phyloP scores from a whole-genome alignment of 192 early-diverging fungal genomes.

The Chytriomyces hyalinus region DNA sequence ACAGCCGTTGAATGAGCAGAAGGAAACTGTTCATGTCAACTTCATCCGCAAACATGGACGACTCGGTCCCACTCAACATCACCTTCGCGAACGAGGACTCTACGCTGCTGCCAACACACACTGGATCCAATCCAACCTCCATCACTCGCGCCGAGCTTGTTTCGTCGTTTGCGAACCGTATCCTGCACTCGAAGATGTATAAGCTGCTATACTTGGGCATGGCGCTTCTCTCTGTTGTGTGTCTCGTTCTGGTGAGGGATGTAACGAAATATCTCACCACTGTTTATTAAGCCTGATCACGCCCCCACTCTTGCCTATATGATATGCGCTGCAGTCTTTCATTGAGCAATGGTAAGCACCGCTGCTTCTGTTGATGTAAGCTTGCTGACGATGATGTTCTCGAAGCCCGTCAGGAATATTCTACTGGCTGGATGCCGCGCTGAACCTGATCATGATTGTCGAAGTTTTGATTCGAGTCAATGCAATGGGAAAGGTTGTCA shows the following conservation, averaged over 20 bases:
- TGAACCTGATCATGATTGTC: constrained; percentile 38
- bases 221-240: constrained; percentile 53
- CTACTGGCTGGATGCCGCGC: constrained; percentile 29
- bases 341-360: constrained; percentile 29
- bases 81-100: too few relatives aligned
- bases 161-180: constrained; percentile 61
- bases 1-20: too few relatives aligned
- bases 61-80: too few relatives aligned
- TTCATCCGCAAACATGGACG: too few relatives aligned
- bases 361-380: background rate
- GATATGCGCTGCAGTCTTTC: constrained; percentile 15
- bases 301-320: background rate
- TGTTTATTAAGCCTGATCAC: background rate
- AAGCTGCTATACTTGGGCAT: constrained; percentile 58
- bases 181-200: constrained; percentile 65
- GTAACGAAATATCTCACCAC: background rate
- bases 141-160: constrained; percentile 50
- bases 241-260: constrained; percentile 47
- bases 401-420: constrained; percentile 28
- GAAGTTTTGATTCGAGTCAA: constrained; percentile 39
- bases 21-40: too few relatives aligned
- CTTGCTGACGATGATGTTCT: background rate
- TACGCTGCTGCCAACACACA: too few relatives aligned
- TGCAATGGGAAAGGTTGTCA: constrained; percentile 34
- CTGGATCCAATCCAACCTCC: background rate